Evolutionary conservation across 345 rosid genomes (phyloP).

Genomic region (Trapa bicornis): DNA sequence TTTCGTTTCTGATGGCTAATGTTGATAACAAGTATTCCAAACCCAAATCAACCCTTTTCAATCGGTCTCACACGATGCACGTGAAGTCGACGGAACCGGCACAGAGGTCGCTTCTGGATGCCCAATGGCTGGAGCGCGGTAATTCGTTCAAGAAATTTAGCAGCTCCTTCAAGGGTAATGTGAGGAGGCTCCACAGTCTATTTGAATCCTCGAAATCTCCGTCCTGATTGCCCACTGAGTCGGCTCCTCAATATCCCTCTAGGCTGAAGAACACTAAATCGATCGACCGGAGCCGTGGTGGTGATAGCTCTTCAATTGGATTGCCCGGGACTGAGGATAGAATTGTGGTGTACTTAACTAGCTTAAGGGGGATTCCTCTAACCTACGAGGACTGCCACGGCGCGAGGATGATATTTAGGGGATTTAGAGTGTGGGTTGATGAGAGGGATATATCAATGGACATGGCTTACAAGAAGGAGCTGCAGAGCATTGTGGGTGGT

Average conservation of each 20-base stretch:
- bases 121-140: slow-evolving; percentile 40
- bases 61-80: slow-evolving; percentile 15
- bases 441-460: slow-evolving; percentile 94
- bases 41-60: slow-evolving; percentile 10
- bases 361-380: slow-evolving; percentile 74
- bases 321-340: slow-evolving; percentile 78
- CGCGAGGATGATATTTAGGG: slow-evolving; percentile 73
- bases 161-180: slow-evolving; percentile 12
- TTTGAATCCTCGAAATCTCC: slow-evolving; percentile 10
- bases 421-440: slow-evolving; percentile 82
- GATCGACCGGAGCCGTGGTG: slow-evolving; percentile 7
- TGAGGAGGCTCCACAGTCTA: slow-evolving; percentile 12
- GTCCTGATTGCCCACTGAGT: neutral
- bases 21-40: slow-evolving; percentile 1
- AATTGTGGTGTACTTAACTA: slow-evolving; percentile 77
- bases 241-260: neutral
- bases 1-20: slow-evolving; percentile 1
- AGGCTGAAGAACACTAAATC: slow-evolving; percentile 18
- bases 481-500: slow-evolving; percentile 35
- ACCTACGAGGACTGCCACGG: slow-evolving; percentile 89
- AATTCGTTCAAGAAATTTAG: slow-evolving; percentile 31
- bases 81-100: neutral
- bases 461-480: slow-evolving; percentile 61
- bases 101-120: slow-evolving; percentile 4
- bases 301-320: slow-evolving; percentile 20